Conservation (phyloP, 139 green algal genomes). For the Chlamydomonas eustigma region DNA sequence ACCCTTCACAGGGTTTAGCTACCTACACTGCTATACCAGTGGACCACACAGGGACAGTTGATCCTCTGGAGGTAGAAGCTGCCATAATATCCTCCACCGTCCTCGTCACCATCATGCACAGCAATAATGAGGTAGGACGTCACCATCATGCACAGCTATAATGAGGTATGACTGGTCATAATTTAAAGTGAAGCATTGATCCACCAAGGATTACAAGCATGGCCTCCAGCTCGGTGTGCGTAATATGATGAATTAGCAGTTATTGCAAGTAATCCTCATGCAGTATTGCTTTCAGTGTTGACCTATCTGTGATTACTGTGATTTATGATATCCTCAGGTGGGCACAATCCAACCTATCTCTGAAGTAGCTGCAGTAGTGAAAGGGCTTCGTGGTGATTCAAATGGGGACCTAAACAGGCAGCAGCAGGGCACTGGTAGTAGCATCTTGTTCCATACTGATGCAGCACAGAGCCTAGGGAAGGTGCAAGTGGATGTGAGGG, state of each 20-base stretch:
- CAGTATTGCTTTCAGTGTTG: too few species aligned
- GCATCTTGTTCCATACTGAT: constrained; percentile 65
- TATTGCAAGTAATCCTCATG: too few species aligned
- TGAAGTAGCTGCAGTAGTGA: constrained; percentile 26
- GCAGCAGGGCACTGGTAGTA: neutral
- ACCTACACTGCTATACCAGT: constrained; percentile 56
- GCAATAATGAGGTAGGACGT: constrained; percentile 80
- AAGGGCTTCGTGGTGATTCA: neutral
- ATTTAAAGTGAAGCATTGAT: too few species aligned
- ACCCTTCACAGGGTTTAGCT: constrained; percentile 35
- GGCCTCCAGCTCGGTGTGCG: too few species aligned
- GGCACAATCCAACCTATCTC: constrained; percentile 53
- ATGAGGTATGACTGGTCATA: too few species aligned
- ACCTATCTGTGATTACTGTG: too few species aligned
- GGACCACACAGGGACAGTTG: constrained; percentile 52
- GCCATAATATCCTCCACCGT: constrained; percentile 26
- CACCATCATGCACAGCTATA: constrained; percentile 83
- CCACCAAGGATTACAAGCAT: too few species aligned
- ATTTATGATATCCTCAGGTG: too few species aligned
- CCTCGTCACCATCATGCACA: constrained; percentile 79
- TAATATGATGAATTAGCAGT: too few species aligned
- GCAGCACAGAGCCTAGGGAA: constrained; percentile 76
- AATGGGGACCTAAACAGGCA: constrained; percentile 33
- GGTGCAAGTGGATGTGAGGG: constrained; percentile 58
- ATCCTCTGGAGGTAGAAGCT: constrained; percentile 33